Evolutionary conservation across 768 basidiomycete genomes (phyloP), one percentile per base, ranked within the genome.

Genomic region (Mycena alexandri): DNA sequence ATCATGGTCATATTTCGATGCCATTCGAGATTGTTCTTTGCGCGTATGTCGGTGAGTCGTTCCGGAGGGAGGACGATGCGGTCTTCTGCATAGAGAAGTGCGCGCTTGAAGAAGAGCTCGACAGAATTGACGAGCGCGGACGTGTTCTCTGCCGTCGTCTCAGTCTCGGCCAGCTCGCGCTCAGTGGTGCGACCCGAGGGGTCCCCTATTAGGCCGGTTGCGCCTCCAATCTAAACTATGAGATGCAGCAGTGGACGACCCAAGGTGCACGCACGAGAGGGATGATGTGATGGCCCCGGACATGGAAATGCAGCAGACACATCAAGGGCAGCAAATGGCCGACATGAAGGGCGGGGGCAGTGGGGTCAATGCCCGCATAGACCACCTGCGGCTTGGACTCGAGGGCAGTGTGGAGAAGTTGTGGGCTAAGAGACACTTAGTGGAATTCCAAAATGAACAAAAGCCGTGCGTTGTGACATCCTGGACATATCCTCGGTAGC

Each of bases 191-290:
- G 86, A 2, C 98, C 97, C 5, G 96, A 97, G 10, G 98, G 98
- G 75, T 99, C 98, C 8, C 98, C 98, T 50, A 99, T 91, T n/a
- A 92, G 89, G 11, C 95, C 98, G 0, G 97, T 99, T 11, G 95
- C 96, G 1, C 95, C 96, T 36, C 98, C 97, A 76, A 98, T 93
- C 97, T 99, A 74, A 36, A n/a, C 21, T 34, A 47, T 67, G 43
- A 47, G 47, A 34, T 34, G 33, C 22, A 14, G 34, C 56, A 47
- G 54, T 58, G n/a, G 25, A 47, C 19, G 34, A 41, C 47, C 8
- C 5, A 51, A 10, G 33, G 7, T n/a, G 29, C 1, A 78, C 93
- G 80, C 74, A 98, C 97, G 29, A 99, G 85, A 6, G 94, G 90
- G 36, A 99, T 90, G 44, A 90, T 84, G 33, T 83, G 82, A 78